phyloP scores from a whole-genome alignment of 495 filamentous ascomycete genomes.

The Letharia lupina region DNA sequence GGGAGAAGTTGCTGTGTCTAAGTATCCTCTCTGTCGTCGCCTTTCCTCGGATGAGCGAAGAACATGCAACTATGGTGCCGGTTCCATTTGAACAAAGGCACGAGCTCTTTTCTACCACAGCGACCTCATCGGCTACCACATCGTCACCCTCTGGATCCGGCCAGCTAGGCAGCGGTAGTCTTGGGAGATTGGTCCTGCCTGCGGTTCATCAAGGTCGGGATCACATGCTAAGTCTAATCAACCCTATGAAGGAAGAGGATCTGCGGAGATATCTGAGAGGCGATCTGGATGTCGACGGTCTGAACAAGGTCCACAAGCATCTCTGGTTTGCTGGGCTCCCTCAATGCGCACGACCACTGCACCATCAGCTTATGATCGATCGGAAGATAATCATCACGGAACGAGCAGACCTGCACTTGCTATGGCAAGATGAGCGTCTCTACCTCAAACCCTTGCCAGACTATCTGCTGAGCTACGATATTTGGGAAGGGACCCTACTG shows the following conservation, averaged over 20 bases:
- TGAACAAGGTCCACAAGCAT: constrained; percentile 32
- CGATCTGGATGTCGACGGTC: constrained; percentile 12
- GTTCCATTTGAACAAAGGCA: neutral
- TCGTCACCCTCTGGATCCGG: neutral
- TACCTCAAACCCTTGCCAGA: constrained; percentile 21
- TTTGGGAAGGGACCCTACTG: constrained; percentile 12
- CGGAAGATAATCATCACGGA: constrained; percentile 38
- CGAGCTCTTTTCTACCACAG: neutral
- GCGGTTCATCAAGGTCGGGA: neutral
- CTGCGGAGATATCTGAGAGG: neutral
- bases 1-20: too few relatives aligned
- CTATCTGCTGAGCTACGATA: constrained; percentile 3
- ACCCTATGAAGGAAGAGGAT: neutral
- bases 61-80: neutral
- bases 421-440: neutral
- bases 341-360: constrained; percentile 39
- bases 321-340: constrained; percentile 46
- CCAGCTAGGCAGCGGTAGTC: neutral
- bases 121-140: neutral
- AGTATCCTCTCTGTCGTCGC: too few relatives aligned
- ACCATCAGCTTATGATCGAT: constrained; percentile 37
- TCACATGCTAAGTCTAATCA: neutral
- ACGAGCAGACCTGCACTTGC: constrained; percentile 32
- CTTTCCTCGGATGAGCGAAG: neutral
- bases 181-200: neutral